A percentile compares a stretch with the other conserved stretches of the same genome.
Evolutionary conservation across 2,329 filamentous ascomycete species (phyloP).

Genomic region (Fusarium sp.): DNA sequence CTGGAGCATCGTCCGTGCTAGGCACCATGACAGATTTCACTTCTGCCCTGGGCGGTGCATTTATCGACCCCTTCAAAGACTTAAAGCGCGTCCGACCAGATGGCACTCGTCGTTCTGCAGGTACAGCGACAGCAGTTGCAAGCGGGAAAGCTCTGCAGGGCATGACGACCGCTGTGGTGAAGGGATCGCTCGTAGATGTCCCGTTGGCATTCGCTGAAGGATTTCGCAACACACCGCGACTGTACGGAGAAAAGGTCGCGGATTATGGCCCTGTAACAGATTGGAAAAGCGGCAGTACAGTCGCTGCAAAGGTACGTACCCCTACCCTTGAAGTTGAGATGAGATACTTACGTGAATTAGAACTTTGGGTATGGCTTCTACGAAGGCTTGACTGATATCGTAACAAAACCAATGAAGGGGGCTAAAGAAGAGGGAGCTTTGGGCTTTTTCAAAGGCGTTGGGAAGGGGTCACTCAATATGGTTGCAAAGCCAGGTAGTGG

Average conservation of each 20-base stretch:
- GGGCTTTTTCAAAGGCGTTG: neutral
- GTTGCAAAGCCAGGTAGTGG: neutral
- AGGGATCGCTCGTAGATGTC: neutral
- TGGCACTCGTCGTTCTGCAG: neutral
- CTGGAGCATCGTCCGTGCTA: neutral
- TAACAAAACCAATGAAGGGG: neutral
- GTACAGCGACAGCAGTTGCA: neutral
- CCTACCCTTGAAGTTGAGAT: accelerated
- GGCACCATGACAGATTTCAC: neutral
- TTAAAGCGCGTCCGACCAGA: neutral
- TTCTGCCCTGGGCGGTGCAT: neutral
- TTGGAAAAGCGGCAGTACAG: neutral
- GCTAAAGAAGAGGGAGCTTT: neutral
- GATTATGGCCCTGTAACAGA: neutral
- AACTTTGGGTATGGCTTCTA: neutral
- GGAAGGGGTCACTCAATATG: neutral
- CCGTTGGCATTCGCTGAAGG: neutral
- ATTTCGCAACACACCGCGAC: neutral
- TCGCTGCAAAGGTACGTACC: neutral
- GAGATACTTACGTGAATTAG: neutral
- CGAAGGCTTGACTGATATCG: neutral
- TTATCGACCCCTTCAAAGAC: neutral
- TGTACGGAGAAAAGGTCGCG: neutral
- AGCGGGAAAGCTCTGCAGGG: neutral
- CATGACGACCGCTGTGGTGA: neutral